Base-by-base conservation (phyloP, 208 protist species). In the Leishmania amazonensis region DNA sequence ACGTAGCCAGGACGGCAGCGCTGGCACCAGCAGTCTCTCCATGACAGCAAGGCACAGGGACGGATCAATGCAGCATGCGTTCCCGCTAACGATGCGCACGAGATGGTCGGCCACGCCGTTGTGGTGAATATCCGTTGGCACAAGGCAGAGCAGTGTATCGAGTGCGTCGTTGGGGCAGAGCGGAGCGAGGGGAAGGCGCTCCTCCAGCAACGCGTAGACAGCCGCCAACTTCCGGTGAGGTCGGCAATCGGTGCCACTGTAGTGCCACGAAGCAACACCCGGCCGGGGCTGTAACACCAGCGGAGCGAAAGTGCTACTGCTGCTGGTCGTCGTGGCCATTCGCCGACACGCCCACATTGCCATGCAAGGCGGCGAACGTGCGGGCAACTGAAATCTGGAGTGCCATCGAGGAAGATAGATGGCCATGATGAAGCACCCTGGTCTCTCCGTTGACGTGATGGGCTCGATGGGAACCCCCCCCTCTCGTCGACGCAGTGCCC, bases 121-220 rank as follows among this genome's bases (percentile, higher is more conserved):
- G 75, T 86, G 83, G 49, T 83, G 74, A 35, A 72, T 45, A 42
- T 72, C 57, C 5, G 54, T 11, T 19, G 79, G 65, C 51, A 71
- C 35, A 5, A 75, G 17, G 38, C 38, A 31, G 15, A 49, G 21
- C 4, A 84, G 73, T 13, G 81, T 53, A 54, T 83, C 53, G 24
- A 89, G 79, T 13, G 90, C 90, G 13, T 74, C 76, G 21, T 83
- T 79, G 0, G 88, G 85, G 11, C 49, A 77, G 9, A 93, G 73
- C 31, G 87, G 79, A 1, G 84, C 83, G 3, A 84, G 42, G 15
- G 74, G 79, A 21, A 93, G 76, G 13, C 87, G 79, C 1, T 78
- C 60, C 31, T 84, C 81, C 51, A 93, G 87, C 74, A n/a, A 47
- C 24, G 35, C 21, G 49, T 83, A 72, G 21, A 73, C 62, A 8